Percentiles rank a stretch among this genome's conserved stretches.
Conservation (phyloP, 345 rosid species). For the Pseudoturritis turrita region DNA sequence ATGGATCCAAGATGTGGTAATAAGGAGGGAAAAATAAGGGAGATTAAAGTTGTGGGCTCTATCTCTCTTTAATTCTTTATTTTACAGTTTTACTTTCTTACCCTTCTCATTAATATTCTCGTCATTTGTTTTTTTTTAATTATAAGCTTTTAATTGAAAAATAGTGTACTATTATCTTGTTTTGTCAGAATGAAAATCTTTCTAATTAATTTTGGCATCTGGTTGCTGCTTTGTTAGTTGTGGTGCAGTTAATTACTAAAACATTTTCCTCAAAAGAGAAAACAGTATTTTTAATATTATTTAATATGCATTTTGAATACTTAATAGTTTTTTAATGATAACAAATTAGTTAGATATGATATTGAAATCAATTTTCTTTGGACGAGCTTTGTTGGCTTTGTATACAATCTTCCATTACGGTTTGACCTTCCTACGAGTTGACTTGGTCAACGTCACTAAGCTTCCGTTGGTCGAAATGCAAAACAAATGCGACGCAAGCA, state of each 20-base stretch:
- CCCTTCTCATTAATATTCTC: background rate
- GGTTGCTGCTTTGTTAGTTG: slow-evolving; percentile 23
- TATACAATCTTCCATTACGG: slow-evolving; percentile 3
- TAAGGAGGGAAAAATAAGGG: slow-evolving; percentile 23
- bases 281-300: background rate
- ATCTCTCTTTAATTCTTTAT: slow-evolving; percentile 11
- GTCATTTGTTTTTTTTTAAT: background rate
- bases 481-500: background rate
- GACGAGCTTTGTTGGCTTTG: slow-evolving; percentile 22
- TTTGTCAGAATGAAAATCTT: slow-evolving; percentile 13
- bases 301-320: background rate
- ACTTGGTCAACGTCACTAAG: slow-evolving; percentile 1
- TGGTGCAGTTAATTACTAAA: slow-evolving; percentile 8
- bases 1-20: slow-evolving; percentile 32
- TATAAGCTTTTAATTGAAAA: background rate
- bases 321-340: background rate
- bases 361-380: slow-evolving; percentile 7
- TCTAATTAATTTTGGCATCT: slow-evolving; percentile 17
- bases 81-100: slow-evolving; percentile 19
- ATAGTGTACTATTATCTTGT: background rate
- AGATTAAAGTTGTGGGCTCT: slow-evolving; percentile 29
- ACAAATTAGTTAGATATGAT: slow-evolving; percentile 17
- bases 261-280: background rate
- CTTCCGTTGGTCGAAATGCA: background rate
- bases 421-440: slow-evolving; percentile 10